These are phyloP conservation scores for Botryosphaeria dothidea DNA, from an alignment of 2,329 filamentous ascomycete species.

Conservation along the genomic window DNA sequence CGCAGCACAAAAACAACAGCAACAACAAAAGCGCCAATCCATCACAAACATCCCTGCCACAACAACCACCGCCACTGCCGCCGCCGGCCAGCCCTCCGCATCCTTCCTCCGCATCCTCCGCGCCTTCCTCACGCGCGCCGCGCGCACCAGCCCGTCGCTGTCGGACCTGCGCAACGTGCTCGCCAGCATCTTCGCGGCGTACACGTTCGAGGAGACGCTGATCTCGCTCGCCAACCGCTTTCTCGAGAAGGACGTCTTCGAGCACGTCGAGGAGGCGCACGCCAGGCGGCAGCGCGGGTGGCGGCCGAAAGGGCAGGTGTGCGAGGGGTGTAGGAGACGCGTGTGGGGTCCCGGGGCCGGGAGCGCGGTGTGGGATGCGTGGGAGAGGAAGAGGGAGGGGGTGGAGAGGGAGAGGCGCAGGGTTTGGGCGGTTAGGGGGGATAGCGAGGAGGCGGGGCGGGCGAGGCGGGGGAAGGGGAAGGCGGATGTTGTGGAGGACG, in stretches of 20 bases:
- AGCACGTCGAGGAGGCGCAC: slow-evolving; percentile 74
- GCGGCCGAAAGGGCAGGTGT: slow-evolving; percentile 82
- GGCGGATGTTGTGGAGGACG: slow-evolving; percentile 36
- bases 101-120: slow-evolving; percentile 88
- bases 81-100: slow-evolving; percentile 54
- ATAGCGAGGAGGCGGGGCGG: slow-evolving; percentile 35
- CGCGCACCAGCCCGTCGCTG: slow-evolving; percentile 78
- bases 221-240: slow-evolving; percentile 82
- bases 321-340: slow-evolving; percentile 79
- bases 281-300: slow-evolving; percentile 80
- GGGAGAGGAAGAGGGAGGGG: slow-evolving; percentile 63
- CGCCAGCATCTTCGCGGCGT: slow-evolving; percentile 88
- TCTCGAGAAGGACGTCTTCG: slow-evolving; percentile 85
- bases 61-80: slow-evolving; percentile 23
- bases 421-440: slow-evolving; percentile 38
- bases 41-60: slow-evolving; percentile 27
- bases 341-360: slow-evolving; percentile 89
- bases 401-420: slow-evolving; percentile 46
- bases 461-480: slow-evolving; percentile 56
- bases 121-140: slow-evolving; percentile 82
- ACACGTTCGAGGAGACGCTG: slow-evolving; percentile 91
- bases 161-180: slow-evolving; percentile 84
- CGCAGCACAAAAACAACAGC: slow-evolving; percentile 24
- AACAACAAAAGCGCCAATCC: slow-evolving; percentile 21
- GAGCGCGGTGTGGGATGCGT: slow-evolving; percentile 73